Base-by-base conservation (phyloP, 306 rosid genomes). In the Castanea sativa region DNA sequence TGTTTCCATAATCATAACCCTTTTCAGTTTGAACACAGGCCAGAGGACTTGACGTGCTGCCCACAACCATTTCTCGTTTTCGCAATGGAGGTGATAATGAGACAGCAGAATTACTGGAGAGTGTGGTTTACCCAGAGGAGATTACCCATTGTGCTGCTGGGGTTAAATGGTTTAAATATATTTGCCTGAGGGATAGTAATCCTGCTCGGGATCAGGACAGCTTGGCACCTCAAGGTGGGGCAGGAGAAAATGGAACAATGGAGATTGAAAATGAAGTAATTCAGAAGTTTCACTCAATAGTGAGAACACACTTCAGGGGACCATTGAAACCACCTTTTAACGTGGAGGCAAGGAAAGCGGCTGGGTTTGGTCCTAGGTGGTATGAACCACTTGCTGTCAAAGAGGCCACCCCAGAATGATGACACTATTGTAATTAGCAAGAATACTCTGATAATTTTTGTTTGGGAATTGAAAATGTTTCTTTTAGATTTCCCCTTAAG, bases 271-370 rank as follows among this genome's bases (percentile, higher is more conserved):
- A 78, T 35, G 86, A 88, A 78, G 89, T 79, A 77, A 85, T 87
- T 77, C 76, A 71, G 33, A 88, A 90, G 87, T 94, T 94, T 75
- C 97, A 94, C 83, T 84, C 63, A 27, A 77, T 82, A n/a, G 97
- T 94, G 76, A 86, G 96, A 49, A 79, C 69, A 68, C 71, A 89
- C 80, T 92, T 94, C 84, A 86, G 96, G 75, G 98, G 97, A 74
- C 89, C 93, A 58, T 73, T 94, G 84, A 94, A 94, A 86, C 98
- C 97, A 68, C 98, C 98, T 69, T 94, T 94, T 75, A 94, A 92
- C 29, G 93, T 86, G 83, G 89, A 58, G 16, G 96, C 96, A 1
- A 92, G 96, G 76, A 89, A 87, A 85, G 91, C 92, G 41, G 97
- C 97, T 53, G 96, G 96, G 73, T 94, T 92, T 82, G 97, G 94